These are phyloP conservation scores for Achlya hypogyna DNA, from an alignment of 352 stramenopile genomes.

Conservation along the genomic window DNA sequence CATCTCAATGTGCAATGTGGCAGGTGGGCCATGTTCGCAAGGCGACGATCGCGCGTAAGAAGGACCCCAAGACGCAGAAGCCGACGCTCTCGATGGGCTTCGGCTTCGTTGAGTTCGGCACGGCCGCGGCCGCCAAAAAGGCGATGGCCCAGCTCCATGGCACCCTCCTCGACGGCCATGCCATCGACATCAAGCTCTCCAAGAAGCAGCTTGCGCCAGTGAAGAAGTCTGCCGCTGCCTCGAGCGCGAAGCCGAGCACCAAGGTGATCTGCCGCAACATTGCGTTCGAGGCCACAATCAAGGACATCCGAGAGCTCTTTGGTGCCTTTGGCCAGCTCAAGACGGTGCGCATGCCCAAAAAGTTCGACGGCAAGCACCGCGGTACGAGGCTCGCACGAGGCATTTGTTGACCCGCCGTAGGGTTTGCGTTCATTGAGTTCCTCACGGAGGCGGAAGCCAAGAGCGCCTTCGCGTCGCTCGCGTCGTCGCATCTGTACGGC, in stretches of 20 bases:
- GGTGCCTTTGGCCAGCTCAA: conserved; percentile 96
- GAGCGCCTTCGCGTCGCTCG: conserved; percentile 87
- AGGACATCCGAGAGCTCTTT: conserved; percentile 96
- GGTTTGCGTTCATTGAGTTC: conserved; percentile 99
- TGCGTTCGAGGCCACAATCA: conserved; percentile 95
- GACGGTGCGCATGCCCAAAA: conserved; percentile 96
- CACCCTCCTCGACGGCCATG: conserved; percentile 91
- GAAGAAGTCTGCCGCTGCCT: conserved; percentile 35
- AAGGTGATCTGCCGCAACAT: conserved; percentile 99
- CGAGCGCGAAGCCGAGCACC: conserved; percentile 46
- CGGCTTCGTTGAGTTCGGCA: conserved; percentile 97
- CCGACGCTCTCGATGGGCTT: conserved; percentile 94
- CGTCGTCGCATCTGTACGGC: conserved; percentile 97
- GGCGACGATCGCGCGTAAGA: conserved; percentile 78
- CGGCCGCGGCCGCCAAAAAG: conserved; percentile 75
- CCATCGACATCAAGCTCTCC: conserved; percentile 91
- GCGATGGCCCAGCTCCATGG: conserved; percentile 67
- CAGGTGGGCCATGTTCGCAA: conserved; percentile 64
- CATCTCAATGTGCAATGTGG: conserved; percentile 23
- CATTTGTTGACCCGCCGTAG: background rate
- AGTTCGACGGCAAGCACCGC: conserved; percentile 96
- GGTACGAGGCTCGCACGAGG: conserved; percentile 32
- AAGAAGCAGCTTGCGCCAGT: conserved; percentile 67
- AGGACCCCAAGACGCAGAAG: conserved; percentile 60
- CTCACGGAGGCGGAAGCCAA: conserved; percentile 92